Base-by-base conservation (phyloP, 1,284 basidiomycete genomes). In the Rhodotorula sp. region DNA sequence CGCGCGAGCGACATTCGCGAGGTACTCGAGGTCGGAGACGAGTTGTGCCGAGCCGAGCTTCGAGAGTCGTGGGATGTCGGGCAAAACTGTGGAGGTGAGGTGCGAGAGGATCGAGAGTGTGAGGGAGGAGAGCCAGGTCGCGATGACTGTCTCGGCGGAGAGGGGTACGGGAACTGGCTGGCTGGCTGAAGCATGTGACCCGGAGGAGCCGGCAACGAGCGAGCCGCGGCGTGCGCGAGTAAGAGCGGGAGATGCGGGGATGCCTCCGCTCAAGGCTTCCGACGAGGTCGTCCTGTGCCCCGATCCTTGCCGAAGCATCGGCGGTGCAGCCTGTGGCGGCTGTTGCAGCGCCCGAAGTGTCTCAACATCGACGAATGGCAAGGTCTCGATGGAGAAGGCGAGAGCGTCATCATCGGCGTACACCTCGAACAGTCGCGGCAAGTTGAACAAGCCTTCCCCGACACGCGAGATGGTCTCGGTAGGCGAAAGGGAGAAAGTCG, bases 381-480 rank as follows among this genome's bases (percentile, higher is more conserved):
- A 83, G 0, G 90, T 92, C 70, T 89, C 86, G 60, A 94, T 82
- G n/a, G 90, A 91, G 81, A 92, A 95, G 2, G 88, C 87, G n/a
- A 96, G 84, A 17, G 91, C 91, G 73, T 91, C 90, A 79, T 97
- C 94, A 63, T 91, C 89, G 7, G 90, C 92, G 78, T 96, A 94
- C 24, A 94, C 90, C 79, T 98, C 94, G 79, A 99, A 95, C 29
- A 98, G 82, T 59, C 94, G 83, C 1, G 95, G 92, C 9, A 99
- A 85, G 81, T 96, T 97, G 51, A 98, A 84, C 58, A 99, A 82
- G 9, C 92, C 93, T 78, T 99, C 96, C 9, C 92, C 90, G 24
- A 98, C 88, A 59, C 89, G 87, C 69, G 94, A 90, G 74, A 97
- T 90, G 2, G 86, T 88, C 66, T 92, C 90, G 54, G 89, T 96